Evolutionary conservation across 1,284 basidiomycete species (phyloP).

Genomic region (Pseudozyma sp.): DNA sequence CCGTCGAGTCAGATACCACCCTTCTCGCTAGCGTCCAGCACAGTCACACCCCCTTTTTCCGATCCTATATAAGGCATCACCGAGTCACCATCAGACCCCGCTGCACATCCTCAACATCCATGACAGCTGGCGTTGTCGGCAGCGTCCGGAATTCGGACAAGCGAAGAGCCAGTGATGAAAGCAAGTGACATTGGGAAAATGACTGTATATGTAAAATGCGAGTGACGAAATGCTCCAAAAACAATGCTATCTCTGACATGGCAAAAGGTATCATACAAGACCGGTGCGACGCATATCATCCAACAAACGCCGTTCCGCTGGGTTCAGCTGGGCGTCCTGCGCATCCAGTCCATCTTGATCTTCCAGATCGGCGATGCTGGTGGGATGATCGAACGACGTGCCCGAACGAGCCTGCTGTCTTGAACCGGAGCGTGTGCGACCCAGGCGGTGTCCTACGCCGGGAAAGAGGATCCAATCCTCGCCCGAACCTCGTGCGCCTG

Average conservation of each 20-base stretch:
- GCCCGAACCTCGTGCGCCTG: slow-evolving; percentile 17
- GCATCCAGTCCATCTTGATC: slow-evolving; percentile 40
- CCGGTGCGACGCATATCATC: slow-evolving; percentile 47
- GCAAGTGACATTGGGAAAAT: slow-evolving; percentile 7
- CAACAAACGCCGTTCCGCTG: slow-evolving; percentile 50
- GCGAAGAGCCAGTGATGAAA: not conserved
- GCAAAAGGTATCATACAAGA: slow-evolving; percentile 12
- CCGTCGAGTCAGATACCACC: not conserved
- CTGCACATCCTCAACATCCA: no score
- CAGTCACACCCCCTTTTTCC: no score
- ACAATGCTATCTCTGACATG: not conserved
- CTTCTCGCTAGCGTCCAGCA: no score
- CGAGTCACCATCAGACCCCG: no score
- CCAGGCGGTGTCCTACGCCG: slow-evolving; percentile 40
- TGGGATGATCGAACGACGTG: slow-evolving; percentile 33
- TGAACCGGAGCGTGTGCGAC: slow-evolving; percentile 6
- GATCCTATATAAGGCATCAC: no score
- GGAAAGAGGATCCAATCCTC: slow-evolving; percentile 65
- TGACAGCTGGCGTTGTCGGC: no score
- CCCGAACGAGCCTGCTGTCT: slow-evolving; percentile 2
- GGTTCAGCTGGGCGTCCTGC: slow-evolving; percentile 33
- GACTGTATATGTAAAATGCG: slow-evolving; percentile 2
- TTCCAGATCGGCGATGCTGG: slow-evolving; percentile 43
- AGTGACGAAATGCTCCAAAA: not conserved
- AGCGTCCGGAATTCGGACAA: not conserved